Conservation (phyloP, 257 asterid genomes). For the Petrea volubilis region DNA sequence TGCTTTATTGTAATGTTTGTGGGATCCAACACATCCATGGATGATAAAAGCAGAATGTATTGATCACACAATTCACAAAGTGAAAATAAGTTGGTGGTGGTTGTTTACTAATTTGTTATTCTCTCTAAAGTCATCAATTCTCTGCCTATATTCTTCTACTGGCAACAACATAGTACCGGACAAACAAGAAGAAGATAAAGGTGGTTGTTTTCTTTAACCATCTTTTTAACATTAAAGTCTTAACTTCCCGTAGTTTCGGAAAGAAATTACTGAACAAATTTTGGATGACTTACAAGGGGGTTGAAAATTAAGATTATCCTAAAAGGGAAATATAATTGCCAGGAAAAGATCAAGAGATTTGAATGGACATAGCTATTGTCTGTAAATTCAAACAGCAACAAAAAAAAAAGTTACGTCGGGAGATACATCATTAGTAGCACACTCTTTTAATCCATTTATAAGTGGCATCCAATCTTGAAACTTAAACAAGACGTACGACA, state of each 20-base stretch:
- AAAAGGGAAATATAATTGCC: not conserved
- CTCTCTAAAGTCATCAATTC: no score
- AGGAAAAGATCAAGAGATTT: not conserved
- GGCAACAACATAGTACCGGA: no score
- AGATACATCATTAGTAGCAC: not conserved
- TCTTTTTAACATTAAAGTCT: not conserved
- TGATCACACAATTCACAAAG: not conserved
- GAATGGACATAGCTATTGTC: not conserved
- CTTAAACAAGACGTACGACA: not conserved
- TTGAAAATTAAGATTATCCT: not conserved
- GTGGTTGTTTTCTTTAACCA: not conserved
- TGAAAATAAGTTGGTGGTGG: no score
- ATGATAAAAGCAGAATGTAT: slow-evolving; percentile 22
- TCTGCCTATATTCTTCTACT: no score
- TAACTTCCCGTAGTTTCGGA: not conserved
- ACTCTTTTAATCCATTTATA: not conserved
- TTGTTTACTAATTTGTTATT: no score
- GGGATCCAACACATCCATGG: slow-evolving; percentile 20
- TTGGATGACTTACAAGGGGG: not conserved
- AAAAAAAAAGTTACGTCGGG: not conserved
- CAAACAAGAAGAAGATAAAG: not conserved
- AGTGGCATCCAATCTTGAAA: not conserved
- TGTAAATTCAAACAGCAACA: not conserved
- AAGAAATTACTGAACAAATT: not conserved
- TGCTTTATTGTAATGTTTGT: slow-evolving; percentile 10